These are phyloP conservation scores for Microsporum canis DNA, from an alignment of 2,329 filamentous ascomycete species.

Conservation along the genomic window DNA sequence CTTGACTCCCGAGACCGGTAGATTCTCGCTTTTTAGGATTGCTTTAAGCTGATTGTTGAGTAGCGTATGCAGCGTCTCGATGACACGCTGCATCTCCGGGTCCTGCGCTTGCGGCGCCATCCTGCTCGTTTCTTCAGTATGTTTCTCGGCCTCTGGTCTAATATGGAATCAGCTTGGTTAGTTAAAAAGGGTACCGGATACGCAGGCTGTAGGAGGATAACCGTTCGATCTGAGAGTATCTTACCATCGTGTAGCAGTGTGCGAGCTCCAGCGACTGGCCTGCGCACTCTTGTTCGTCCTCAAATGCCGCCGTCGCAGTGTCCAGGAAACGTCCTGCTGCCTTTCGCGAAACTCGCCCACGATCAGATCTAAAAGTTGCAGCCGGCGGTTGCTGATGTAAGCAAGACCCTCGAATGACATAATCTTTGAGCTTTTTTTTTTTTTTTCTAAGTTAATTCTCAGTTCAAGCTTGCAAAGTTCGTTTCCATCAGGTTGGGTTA, in stretches of 20 bases:
- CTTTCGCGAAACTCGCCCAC: not conserved
- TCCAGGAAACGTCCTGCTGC: not conserved
- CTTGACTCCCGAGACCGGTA: constrained; percentile 76
- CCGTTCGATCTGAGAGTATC: not conserved
- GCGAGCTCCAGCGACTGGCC: not conserved
- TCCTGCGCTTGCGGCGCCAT: constrained; percentile 31
- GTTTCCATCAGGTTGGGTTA: not conserved
- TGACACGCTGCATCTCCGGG: constrained; percentile 33
- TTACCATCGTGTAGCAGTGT: not conserved
- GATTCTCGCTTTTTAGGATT: constrained; percentile 62
- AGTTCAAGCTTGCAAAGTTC: not conserved
- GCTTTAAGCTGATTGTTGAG: constrained; percentile 59
- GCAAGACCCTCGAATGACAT: not conserved
- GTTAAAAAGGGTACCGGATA: not conserved
- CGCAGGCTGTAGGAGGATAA: not conserved
- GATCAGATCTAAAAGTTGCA: not conserved
- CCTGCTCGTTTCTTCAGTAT: not conserved
- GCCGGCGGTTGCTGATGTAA: not conserved
- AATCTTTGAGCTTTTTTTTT: not conserved
- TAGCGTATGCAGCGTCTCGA: constrained; percentile 42
- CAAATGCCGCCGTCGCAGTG: not conserved
- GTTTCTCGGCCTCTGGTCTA: not conserved
- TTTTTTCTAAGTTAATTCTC: not conserved
- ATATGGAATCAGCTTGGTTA: not conserved
- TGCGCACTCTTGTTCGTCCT: not conserved